Base-by-base conservation (phyloP, 805 yeast species). In the Priceomyces melissophilus region DNA sequence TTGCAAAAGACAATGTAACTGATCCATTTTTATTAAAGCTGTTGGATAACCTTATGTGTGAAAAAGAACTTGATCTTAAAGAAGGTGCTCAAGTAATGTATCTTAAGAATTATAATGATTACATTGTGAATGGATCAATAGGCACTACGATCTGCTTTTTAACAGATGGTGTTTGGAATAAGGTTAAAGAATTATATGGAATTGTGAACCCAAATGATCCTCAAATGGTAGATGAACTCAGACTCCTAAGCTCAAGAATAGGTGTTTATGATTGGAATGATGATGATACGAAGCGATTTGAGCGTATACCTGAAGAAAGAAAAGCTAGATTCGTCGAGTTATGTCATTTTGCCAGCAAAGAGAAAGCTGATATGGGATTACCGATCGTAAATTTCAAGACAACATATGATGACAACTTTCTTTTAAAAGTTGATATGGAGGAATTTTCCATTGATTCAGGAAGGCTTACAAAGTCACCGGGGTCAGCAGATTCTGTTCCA, bases 61-160 rank as follows among this genome's bases (percentile, higher is more conserved):
- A 83, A 20, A 72, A 75, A 42, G 56, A 51, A 5, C 55, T 93
- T 11, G 71, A 67, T 2, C 65, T 93, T 48, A 91, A 90, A 58
- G 81, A 78, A 40, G 88, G 87, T 29, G 95, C 96, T 0, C 99
- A 93, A 61, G 97, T 93, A 1, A 90, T 93, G 96, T 81, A 87
- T 73, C 65, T 93, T 49, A 87, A 86, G 53, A 93, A 93, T 58
- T 72, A 76, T 23, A 90, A 87, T 48, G 84, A 79, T 8, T 64
- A 71, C 2, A 67, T 93, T 30, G 98, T 93, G 31, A 93, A 93
- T 63, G 99, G 99, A 2, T 79, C 96, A 0, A 68, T 91, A 30
- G 99, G 99, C 0, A 78, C 73, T 30, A 83, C 93, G 1, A 50
- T 79, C 6, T 80, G 75, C 12, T 82, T 84, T 48, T 61, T 75